Percentiles rank a stretch among this genome's conserved stretches.
Conservation (phyloP, 2,329 filamentous ascomycete species). For the Aspergillus bombycis region DNA sequence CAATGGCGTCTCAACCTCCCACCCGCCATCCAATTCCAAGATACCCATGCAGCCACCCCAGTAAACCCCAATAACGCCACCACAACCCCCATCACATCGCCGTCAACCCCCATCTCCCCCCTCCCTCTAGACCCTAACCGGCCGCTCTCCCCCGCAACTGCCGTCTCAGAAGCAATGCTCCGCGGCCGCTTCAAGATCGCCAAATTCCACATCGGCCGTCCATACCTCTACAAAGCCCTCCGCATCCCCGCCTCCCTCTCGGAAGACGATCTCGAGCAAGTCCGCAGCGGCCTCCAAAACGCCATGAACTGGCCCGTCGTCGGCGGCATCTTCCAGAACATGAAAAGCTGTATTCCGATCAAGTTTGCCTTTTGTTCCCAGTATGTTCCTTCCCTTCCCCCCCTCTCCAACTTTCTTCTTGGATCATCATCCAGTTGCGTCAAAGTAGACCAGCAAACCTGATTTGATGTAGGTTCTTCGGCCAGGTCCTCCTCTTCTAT, state of each 20-base stretch:
- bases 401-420: not conserved
- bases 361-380: conserved; percentile 47
- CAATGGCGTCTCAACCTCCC: conserved; percentile 59
- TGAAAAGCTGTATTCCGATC: conserved; percentile 48
- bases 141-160: conserved; percentile 37
- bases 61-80: conserved; percentile 19
- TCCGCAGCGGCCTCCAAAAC: conserved; percentile 41
- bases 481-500: conserved; percentile 47
- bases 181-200: conserved; percentile 42
- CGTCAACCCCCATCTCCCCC: conserved; percentile 24
- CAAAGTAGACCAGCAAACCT: not conserved
- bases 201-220: conserved; percentile 45
- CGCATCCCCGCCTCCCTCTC: conserved; percentile 40
- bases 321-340: conserved; percentile 42
- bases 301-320: conserved; percentile 48
- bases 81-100: conserved; percentile 26
- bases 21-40: conserved; percentile 49
- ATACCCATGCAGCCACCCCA: conserved; percentile 29
- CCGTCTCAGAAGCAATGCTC: conserved; percentile 43
- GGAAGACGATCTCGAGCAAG: conserved; percentile 45
- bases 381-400: conserved; percentile 22
- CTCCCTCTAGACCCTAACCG: conserved; percentile 22
- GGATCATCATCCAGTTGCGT: not conserved
- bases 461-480: conserved; percentile 39
- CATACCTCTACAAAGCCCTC: conserved; percentile 48